These are phyloP conservation scores for Penicillium sp. DNA, from an alignment of 2,329 filamentous ascomycete genomes.

Conservation along the genomic window DNA sequence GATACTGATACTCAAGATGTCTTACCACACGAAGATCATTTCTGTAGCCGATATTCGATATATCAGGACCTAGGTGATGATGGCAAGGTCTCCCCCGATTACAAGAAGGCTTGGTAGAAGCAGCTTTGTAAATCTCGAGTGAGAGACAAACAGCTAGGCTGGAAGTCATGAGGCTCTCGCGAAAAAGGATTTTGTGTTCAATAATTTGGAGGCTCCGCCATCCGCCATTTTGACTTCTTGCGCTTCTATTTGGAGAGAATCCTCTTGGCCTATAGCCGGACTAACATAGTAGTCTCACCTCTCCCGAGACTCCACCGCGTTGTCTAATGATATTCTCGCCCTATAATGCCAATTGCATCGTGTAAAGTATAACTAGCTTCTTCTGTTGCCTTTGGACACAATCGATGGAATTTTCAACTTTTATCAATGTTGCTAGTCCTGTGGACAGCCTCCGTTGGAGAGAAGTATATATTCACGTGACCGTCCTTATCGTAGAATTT, in stretches of 20 bases:
- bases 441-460: neutral
- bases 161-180: neutral
- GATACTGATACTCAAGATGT: neutral
- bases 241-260: too few relatives aligned
- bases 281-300: neutral
- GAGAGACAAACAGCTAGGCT: neutral
- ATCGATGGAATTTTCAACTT: neutral
- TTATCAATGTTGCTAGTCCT: neutral
- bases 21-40: neutral
- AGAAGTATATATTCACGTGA: constrained; percentile 4
- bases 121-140: neutral
- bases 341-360: too few relatives aligned
- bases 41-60: neutral
- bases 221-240: too few relatives aligned
- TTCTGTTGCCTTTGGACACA: neutral
- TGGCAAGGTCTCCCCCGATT: neutral
- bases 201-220: too few relatives aligned
- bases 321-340: too few relatives aligned
- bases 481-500: neutral
- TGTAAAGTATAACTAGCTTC: neutral
- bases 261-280: too few relatives aligned
- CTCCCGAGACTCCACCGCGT: neutral
- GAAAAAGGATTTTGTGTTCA: neutral
- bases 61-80: neutral
- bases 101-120: neutral